Conservation (phyloP, 352 stramenopile genomes). For the Phytopythium delawarense region DNA sequence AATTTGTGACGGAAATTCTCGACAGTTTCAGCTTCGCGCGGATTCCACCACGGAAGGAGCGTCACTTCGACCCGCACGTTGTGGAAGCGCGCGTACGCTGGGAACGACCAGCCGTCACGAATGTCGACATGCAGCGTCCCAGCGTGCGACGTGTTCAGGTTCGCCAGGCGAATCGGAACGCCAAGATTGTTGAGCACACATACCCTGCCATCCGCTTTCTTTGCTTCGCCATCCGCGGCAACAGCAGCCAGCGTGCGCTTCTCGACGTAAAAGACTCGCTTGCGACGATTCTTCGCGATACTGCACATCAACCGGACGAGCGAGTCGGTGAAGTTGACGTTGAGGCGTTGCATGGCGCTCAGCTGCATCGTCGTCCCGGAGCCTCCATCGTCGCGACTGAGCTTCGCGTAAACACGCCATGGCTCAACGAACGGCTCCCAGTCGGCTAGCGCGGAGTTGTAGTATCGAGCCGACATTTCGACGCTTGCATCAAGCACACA, state of each 20-base stretch:
- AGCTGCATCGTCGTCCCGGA: slow-evolving; percentile 66
- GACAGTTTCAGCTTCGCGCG: slow-evolving; percentile 60
- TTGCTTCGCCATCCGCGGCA: slow-evolving; percentile 73
- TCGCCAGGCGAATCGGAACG: slow-evolving; percentile 83
- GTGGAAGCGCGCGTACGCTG: slow-evolving; percentile 79
- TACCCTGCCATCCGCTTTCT: slow-evolving; percentile 80
- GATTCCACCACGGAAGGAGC: slow-evolving; percentile 85
- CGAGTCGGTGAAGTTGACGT: slow-evolving; percentile 85
- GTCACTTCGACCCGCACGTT: slow-evolving; percentile 81
- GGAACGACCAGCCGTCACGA: slow-evolving; percentile 82
- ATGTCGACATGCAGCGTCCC: slow-evolving; percentile 80
- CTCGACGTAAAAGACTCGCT: slow-evolving; percentile 70
- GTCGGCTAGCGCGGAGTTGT: slow-evolving; percentile 84
- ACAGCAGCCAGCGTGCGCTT: slow-evolving; percentile 73
- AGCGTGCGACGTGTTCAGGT: slow-evolving; percentile 82
- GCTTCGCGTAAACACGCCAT: slow-evolving; percentile 71
- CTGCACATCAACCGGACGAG: slow-evolving; percentile 76
- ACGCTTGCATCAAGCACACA: slow-evolving; percentile 69
- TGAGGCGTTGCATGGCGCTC: slow-evolving; percentile 81
- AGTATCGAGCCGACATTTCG: slow-evolving; percentile 82
- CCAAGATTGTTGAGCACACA: slow-evolving; percentile 88
- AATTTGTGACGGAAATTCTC: slow-evolving; percentile 83
- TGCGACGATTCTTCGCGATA: slow-evolving; percentile 69
- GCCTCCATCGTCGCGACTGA: slow-evolving; percentile 46
- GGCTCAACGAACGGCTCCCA: slow-evolving; percentile 88